Base-by-base conservation (phyloP, 2,329 filamentous ascomycete genomes). In the Triangularia verruculosa region DNA sequence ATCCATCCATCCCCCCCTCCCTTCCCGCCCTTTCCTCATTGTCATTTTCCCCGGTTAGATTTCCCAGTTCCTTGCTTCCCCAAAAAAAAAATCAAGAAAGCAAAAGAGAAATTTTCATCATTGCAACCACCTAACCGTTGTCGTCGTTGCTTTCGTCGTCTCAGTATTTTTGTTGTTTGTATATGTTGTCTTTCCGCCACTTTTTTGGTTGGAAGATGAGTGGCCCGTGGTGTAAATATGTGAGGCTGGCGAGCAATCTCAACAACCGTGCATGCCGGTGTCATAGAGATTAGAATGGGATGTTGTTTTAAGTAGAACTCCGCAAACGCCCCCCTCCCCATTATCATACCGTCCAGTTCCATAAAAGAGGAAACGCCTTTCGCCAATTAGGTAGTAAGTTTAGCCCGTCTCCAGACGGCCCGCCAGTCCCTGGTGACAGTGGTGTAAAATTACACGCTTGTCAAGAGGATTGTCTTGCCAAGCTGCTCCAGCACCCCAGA, bases 391-490 rank as follows among this genome's bases (percentile, higher is more conserved):
- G 2, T 47, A 47, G 2, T 47, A 47, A 13, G 32, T 57, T 20
- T 24, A 43, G 39, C 39, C 20, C n/a, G 17, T 47, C 24, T 7
- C 56, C 32, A 58, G 56, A 43, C 20, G 56, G 56, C 32, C 56
- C 30, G 56, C 56, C 56, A 43, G 56, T 25, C 56, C 39, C 39
- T 58, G n/a, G 30, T 58, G 32, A 39, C 39, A 58, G 34, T 39
- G 47, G 24, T 28, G 56, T 47, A 11, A 47, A 8, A 47, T 47
- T 20, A 20, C 39, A 47, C 39, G 17, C 39, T 47, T 47, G n/a
- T 47, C 7, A 12, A 47, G 7, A 47, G 17, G 11, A 47, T 47
- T 20, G 17, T 47, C 39, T 47, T 12, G 17, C 17, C 39, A 47
- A 20, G 39, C 39, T 9, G 17, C n/a, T 47, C 11, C 8, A 6